Conservation (phyloP, 768 basidiomycete species). For the Auriscalpium vulgare region DNA sequence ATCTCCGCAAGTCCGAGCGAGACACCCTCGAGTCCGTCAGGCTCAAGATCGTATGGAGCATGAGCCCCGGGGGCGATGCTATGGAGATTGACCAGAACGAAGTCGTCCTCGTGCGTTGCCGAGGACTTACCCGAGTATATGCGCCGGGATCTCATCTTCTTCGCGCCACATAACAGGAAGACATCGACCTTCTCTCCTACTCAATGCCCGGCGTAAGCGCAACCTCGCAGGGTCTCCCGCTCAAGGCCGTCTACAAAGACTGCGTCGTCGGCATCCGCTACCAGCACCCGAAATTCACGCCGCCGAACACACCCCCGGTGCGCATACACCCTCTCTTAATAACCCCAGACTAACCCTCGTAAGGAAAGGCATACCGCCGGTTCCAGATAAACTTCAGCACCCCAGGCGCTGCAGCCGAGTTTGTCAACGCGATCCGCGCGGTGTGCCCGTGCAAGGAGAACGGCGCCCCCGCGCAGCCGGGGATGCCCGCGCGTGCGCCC, state of each 20-base stretch:
- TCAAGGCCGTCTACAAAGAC: conserved; percentile 76
- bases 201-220: conserved; percentile 29
- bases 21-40: conserved; percentile 55
- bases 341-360: neutral
- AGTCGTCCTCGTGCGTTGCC: conserved; percentile 52
- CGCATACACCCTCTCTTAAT: neutral
- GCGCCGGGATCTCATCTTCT: neutral
- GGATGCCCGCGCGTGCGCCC: no score
- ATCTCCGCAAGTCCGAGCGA: conserved; percentile 38
- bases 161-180: conserved; percentile 43
- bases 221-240: conserved; percentile 49
- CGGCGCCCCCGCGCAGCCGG: conserved; percentile 20
- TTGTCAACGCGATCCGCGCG: conserved; percentile 52
- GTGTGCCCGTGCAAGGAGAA: conserved; percentile 74
- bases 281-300: conserved; percentile 37
- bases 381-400: conserved; percentile 68
- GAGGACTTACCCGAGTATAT: conserved; percentile 4
- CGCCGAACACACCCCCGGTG: conserved; percentile 11
- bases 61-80: conserved; percentile 33
- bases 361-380: conserved; percentile 55
- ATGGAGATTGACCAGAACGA: conserved; percentile 41
- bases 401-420: conserved; percentile 40
- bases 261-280: conserved; percentile 70
- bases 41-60: conserved; percentile 56
- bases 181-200: conserved; percentile 65